Conservation (phyloP, 371 early-diverging fungal genomes). For the Mucor circinelloides region DNA sequence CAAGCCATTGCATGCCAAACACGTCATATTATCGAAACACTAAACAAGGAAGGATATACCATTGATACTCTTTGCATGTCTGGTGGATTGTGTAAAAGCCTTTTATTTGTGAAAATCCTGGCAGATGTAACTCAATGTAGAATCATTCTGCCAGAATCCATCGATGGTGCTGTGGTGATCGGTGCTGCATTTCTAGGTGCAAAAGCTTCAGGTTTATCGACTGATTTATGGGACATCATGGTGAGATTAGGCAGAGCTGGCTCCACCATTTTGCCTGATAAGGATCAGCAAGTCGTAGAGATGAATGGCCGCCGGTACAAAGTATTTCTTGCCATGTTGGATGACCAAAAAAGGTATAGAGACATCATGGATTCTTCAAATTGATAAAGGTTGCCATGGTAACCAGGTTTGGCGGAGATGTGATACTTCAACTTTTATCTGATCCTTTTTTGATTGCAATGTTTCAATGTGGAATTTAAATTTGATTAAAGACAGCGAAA, state of each 20-base stretch:
- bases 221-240: slow-evolving; percentile 61
- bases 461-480: too few relatives aligned
- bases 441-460: not conserved
- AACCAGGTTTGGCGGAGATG: not conserved
- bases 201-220: slow-evolving; percentile 49
- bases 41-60: slow-evolving; percentile 54
- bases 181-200: slow-evolving; percentile 75
- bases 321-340: slow-evolving; percentile 63
- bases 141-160: slow-evolving; percentile 60
- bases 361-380: slow-evolving; percentile 45
- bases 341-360: slow-evolving; percentile 59
- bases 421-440: not conserved
- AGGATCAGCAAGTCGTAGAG: slow-evolving; percentile 30
- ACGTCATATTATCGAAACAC: slow-evolving; percentile 60
- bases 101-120: slow-evolving; percentile 61
- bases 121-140: slow-evolving; percentile 62
- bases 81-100: slow-evolving; percentile 72
- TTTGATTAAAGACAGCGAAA: too few relatives aligned
- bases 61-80: slow-evolving; percentile 68
- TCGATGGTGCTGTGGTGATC: slow-evolving; percentile 69
- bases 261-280: slow-evolving; percentile 49
- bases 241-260: slow-evolving; percentile 57
- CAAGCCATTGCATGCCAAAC: slow-evolving; percentile 70
- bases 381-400: not conserved
- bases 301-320: slow-evolving; percentile 58